These are phyloP conservation scores for Kwoniella dejecticola DNA, from an alignment of 768 basidiomycete genomes.

Conservation along the genomic window DNA sequence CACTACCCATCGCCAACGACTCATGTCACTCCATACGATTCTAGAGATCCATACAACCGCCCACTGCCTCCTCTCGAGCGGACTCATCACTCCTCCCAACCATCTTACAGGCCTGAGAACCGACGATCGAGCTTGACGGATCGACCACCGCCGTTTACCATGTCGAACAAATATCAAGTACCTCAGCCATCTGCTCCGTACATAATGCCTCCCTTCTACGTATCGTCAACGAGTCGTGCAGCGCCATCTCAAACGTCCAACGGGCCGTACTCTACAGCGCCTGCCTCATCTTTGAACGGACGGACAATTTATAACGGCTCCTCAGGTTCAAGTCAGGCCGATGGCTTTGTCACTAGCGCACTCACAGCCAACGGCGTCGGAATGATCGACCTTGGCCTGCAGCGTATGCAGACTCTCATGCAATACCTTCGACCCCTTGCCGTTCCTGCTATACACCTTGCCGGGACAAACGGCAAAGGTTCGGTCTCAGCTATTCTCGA, in stretches of 20 bases:
- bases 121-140: conserved; percentile 10
- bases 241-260: not conserved
- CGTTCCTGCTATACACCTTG: conserved; percentile 83
- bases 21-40: not conserved
- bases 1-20: not conserved
- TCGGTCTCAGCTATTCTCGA: conserved; percentile 82
- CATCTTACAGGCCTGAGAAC: not conserved
- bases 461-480: conserved; percentile 97
- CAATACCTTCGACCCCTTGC: conserved; percentile 64
- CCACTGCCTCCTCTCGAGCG: not conserved
- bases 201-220: not conserved
- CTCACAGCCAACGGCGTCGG: conserved; percentile 16
- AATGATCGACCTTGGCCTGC: conserved; percentile 53
- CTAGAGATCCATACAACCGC: not conserved
- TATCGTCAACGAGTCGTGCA: not conserved
- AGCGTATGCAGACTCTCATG: conserved; percentile 59
- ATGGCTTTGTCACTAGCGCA: not conserved
- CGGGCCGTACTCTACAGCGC: not conserved
- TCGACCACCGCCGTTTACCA: conserved; percentile 7
- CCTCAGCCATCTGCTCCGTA: not conserved
- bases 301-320: not conserved
- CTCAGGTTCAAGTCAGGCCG: too few species aligned
- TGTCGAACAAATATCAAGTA: not conserved
- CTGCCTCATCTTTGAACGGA: not conserved
- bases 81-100: not conserved